phyloP scores from a whole-genome alignment of 202 grass and related monocot species.

The Cymbopogon flexuosus region DNA sequence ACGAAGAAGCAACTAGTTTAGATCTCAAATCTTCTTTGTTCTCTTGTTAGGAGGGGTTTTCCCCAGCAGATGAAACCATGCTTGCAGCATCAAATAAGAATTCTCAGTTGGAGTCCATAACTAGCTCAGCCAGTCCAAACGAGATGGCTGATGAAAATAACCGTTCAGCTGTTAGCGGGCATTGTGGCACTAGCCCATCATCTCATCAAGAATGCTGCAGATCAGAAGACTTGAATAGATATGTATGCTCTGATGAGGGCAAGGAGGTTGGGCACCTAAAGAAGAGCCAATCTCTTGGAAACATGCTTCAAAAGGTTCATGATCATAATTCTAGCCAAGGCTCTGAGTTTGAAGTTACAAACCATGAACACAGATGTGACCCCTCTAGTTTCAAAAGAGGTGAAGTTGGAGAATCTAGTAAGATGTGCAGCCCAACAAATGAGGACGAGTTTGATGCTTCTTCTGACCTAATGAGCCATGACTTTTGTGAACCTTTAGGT shows the following conservation, averaged over 20 bases:
- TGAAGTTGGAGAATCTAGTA: conserved; percentile 28
- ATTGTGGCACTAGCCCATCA: conserved; percentile 31
- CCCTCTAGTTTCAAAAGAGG: conserved; percentile 30
- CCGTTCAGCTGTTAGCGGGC: conserved; percentile 40
- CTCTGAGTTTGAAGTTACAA: conserved; percentile 9
- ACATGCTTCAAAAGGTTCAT: conserved; percentile 44
- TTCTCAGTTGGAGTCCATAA: conserved; percentile 20
- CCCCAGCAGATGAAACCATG: conserved; percentile 31
- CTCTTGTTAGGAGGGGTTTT: conserved; percentile 20
- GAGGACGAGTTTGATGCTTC: conserved; percentile 32
- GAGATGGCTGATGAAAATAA: conserved; percentile 36
- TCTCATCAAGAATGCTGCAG: conserved; percentile 55
- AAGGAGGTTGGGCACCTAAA: conserved; percentile 27
- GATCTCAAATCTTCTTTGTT: neutral
- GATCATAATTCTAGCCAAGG: conserved; percentile 28
- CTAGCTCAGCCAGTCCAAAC: conserved; percentile 29
- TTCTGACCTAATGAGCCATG: conserved; percentile 38
- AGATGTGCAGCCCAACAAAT: conserved; percentile 8
- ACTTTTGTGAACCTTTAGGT: conserved; percentile 37
- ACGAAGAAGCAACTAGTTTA: neutral
- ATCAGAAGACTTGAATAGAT: conserved; percentile 46
- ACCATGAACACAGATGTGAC: conserved; percentile 16
- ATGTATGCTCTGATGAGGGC: conserved; percentile 36
- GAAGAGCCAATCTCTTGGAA: conserved; percentile 51
- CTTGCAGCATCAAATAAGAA: neutral